Base-by-base conservation (phyloP, 176 grass and related monocot species). In the Cocos nucifera region DNA sequence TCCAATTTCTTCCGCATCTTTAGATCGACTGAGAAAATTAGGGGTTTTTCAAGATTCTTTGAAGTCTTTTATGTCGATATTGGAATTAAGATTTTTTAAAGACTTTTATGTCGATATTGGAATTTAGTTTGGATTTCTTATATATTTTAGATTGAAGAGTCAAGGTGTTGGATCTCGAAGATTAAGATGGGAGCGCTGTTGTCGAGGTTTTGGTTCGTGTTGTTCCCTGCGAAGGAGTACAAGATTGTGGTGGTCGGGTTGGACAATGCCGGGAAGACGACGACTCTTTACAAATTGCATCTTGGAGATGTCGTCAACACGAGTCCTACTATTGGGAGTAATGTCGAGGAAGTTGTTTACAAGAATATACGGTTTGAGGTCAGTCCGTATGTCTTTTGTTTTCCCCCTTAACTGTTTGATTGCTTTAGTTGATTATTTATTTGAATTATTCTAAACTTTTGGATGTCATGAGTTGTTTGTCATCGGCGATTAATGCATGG, bases 331-430 rank as follows among this genome's bases (percentile, higher is more conserved):
- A 85, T 98, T 65, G 93, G 88, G 51, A 98, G 93, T 82, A 98
- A 98, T 73, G 88, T 98, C 63, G 88, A 98, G 73, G 93, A 98
- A 77, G 88, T 98, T 53, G 84, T 98, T 50, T 98, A 89, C 74
- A 98, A 98, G 82, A 98, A 98, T 66, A 90, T 98, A 24, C 84
- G 93, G 3, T 98, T 98, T 28, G 84, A 98, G 88, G 93, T 98
- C 24, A 29, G 79, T 22, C 16, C 18, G n/a, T 17, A 0, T 26
- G 25, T 17, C 19, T 55, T 19, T 4, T 44, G 16, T 69, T 3
- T 64, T 22, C 4, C 26, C 58, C 44, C 4, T 4, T 20, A 44
- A 44, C 35, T 44, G 35, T 44, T 44, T 12, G 35, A 44, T 44
- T 44, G 35, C 35, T 44, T 12, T 44, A 12, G 35, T 14, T 44